Evolutionary conservation across 345 rosid species (phyloP).

Genomic region (Carallia pectinifolia): DNA sequence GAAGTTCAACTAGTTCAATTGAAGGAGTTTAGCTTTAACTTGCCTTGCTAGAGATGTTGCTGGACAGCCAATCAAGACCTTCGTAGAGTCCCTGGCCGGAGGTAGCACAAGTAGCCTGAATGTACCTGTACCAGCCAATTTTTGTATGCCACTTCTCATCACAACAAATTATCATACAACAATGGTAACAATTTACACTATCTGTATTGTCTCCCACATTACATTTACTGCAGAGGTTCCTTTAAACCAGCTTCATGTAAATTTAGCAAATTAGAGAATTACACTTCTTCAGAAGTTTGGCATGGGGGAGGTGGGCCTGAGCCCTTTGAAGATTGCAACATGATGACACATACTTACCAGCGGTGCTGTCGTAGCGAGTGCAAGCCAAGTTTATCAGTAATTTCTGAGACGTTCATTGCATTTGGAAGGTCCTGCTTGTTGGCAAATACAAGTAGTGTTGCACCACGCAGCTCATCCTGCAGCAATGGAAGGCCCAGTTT

Average conservation of each 20-base stretch:
- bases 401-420: constrained; percentile 55
- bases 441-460: constrained; percentile 58
- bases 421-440: constrained; percentile 75
- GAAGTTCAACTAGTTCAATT: background rate
- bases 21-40: constrained; percentile 4
- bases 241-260: too few relatives aligned
- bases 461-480: constrained; percentile 53
- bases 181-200: too few relatives aligned
- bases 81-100: constrained; percentile 67
- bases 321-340: background rate
- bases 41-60: constrained; percentile 57
- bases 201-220: too few relatives aligned
- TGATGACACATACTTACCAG: constrained; percentile 34
- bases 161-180: background rate
- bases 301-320: background rate
- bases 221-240: too few relatives aligned
- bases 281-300: too few relatives aligned
- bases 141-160: background rate
- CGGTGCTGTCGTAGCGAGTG: constrained; percentile 62
- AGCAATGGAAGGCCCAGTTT: background rate
- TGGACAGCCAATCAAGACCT: constrained; percentile 69
- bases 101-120: constrained; percentile 66
- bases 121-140: constrained; percentile 40
- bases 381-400: constrained; percentile 62
- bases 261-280: too few relatives aligned